Evolutionary conservation across 1,284 basidiomycete genomes (phyloP).

Genomic region (Pseudozyma sp.): DNA sequence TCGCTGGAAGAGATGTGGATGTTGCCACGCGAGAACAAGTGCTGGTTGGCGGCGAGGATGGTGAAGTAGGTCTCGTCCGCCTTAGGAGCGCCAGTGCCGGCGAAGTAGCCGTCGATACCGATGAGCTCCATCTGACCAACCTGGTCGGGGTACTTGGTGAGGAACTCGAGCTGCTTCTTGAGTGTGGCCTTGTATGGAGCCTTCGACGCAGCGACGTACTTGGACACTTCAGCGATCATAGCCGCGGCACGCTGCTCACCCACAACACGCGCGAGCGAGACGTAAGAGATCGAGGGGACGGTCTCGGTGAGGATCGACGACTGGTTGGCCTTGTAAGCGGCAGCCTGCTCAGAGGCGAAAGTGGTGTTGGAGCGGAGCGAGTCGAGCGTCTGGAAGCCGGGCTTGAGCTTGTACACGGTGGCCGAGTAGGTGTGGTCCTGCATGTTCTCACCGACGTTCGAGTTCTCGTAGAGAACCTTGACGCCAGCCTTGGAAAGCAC

Average conservation of each 20-base stretch:
- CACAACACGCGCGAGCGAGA: constrained; percentile 56
- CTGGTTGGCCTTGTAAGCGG: constrained; percentile 53
- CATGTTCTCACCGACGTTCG: constrained; percentile 71
- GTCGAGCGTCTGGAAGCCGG: constrained; percentile 56
- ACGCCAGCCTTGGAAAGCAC: constrained; percentile 70
- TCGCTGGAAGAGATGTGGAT: constrained; percentile 73
- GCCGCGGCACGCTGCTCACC: constrained; percentile 41
- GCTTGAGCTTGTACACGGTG: constrained; percentile 59
- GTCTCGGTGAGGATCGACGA: constrained; percentile 57
- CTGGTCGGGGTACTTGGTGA: constrained; percentile 45
- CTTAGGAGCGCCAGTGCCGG: constrained; percentile 53
- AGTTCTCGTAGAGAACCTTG: constrained; percentile 53
- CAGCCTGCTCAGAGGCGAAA: constrained; percentile 54
- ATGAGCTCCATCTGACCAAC: constrained; percentile 65
- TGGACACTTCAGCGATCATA: constrained; percentile 44
- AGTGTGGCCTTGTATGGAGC: constrained; percentile 57
- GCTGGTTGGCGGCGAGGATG: constrained; percentile 72
- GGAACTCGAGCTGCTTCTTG: constrained; percentile 62
- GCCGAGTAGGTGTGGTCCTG: constrained; percentile 70
- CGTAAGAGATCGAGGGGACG: constrained; percentile 63
- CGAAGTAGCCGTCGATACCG: constrained; percentile 64
- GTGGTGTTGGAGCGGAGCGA: constrained; percentile 55
- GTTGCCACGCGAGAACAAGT: constrained; percentile 73
- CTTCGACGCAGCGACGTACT: constrained; percentile 41
- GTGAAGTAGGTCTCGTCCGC: constrained; percentile 59